Conservation (phyloP, 495 filamentous ascomycete species). For the Bathelium albidoporum region DNA sequence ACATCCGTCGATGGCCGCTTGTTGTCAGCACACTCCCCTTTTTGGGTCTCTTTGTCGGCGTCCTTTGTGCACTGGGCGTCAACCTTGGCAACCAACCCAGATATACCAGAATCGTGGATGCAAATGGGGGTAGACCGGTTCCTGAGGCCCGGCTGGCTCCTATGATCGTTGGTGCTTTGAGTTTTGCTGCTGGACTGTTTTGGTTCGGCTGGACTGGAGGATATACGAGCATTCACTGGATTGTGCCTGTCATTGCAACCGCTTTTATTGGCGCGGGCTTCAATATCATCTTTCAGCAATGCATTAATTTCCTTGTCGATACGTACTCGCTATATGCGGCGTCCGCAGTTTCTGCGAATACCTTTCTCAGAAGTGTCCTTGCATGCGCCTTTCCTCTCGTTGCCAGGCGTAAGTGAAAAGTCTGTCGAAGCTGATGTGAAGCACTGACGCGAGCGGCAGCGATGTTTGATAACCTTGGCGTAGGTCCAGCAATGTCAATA, state of each 20-base stretch:
- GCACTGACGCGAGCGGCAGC: not conserved
- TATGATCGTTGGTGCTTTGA: slow-evolving; percentile 28
- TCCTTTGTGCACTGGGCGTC: slow-evolving; percentile 22
- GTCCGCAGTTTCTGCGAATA: slow-evolving; percentile 19
- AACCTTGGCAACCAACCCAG: slow-evolving; percentile 23
- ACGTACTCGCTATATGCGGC: slow-evolving; percentile 19
- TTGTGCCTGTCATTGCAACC: slow-evolving; percentile 22
- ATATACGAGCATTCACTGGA: slow-evolving; percentile 24
- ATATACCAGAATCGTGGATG: slow-evolving; percentile 15
- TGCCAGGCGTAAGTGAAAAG: slow-evolving; percentile 6
- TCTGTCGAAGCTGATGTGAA: no score
- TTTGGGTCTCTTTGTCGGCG: slow-evolving; percentile 43
- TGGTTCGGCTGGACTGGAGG: slow-evolving; percentile 29
- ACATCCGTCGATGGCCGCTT: slow-evolving; percentile 38
- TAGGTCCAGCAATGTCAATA: slow-evolving; percentile 15
- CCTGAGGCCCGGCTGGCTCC: slow-evolving; percentile 30
- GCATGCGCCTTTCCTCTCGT: slow-evolving; percentile 18
- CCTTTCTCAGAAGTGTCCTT: slow-evolving; percentile 19
- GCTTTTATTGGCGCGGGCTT: slow-evolving; percentile 19
- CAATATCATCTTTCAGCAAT: slow-evolving; percentile 24
- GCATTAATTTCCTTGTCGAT: slow-evolving; percentile 24
- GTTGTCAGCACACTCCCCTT: slow-evolving; percentile 39
- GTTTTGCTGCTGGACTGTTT: slow-evolving; percentile 26
- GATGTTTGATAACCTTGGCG: slow-evolving; percentile 21
- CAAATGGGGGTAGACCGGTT: slow-evolving; percentile 18